These are phyloP conservation scores for Phaeoacremonium minimum DNA, from an alignment of 2,329 filamentous ascomycete species.

Conservation along the genomic window DNA sequence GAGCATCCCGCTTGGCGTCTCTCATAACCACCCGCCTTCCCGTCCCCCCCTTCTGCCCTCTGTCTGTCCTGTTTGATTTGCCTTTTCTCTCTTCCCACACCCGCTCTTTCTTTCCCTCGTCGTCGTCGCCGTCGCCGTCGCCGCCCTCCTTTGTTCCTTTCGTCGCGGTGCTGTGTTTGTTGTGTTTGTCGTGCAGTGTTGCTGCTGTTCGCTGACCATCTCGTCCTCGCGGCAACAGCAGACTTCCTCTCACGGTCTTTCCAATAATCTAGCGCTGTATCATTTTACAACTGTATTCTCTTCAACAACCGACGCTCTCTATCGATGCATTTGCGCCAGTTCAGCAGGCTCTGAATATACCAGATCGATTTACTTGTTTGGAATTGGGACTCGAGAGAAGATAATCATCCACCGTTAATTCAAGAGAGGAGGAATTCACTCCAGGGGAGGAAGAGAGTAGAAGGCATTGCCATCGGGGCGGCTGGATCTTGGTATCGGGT, in stretches of 20 bases:
- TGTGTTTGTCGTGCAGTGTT: slow-evolving; percentile 3
- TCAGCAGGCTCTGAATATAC: slow-evolving; percentile 53
- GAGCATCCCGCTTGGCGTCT: slow-evolving; percentile 26
- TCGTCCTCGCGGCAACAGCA: slow-evolving; percentile 8
- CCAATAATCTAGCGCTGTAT: slow-evolving; percentile 4
- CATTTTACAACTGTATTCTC: slow-evolving; percentile 18
- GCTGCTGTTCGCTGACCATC: slow-evolving; percentile 12
- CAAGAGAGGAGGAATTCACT: slow-evolving; percentile 2
- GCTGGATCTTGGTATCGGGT: slow-evolving; percentile 4
- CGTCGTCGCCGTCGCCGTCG: slow-evolving; percentile 10
- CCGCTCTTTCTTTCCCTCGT: slow-evolving; percentile 14
- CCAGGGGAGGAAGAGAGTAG: too few relatives aligned
- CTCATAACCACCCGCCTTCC: slow-evolving; percentile 22
- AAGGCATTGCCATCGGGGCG: too few relatives aligned
- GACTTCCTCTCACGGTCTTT: slow-evolving; percentile 4
- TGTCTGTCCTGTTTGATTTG: slow-evolving; percentile 11
- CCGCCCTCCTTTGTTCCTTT: slow-evolving; percentile 8
- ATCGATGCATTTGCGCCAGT: slow-evolving; percentile 29
- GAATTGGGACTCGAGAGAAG: background rate
- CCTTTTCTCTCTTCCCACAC: slow-evolving; percentile 14
- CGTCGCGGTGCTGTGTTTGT: slow-evolving; percentile 2
- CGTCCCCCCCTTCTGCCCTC: slow-evolving; percentile 14
- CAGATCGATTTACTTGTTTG: slow-evolving; percentile 7
- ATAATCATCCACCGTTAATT: too few relatives aligned
- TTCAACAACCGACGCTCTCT: slow-evolving; percentile 11